Evolutionary conservation across 2,329 filamentous ascomycete genomes (phyloP), one percentile per base, ranked within the genome.

Genomic region (Cordyceps militaris): DNA sequence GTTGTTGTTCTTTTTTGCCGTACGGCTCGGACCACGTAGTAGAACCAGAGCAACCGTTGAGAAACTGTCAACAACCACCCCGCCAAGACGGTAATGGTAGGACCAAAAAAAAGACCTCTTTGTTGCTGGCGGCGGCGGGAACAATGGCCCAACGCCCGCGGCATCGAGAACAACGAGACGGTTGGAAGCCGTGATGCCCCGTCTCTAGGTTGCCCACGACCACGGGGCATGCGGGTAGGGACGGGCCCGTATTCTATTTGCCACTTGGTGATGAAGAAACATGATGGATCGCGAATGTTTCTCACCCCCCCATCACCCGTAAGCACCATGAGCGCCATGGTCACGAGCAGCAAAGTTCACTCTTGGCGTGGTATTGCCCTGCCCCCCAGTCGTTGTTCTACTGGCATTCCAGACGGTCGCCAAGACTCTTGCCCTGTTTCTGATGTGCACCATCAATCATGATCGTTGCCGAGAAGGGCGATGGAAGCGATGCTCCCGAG

Each of bases 281-380:
- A n/a, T n/a, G n/a, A n/a, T n/a, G n/a, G n/a, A n/a, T n/a, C n/a
- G n/a, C n/a, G n/a, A n/a, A n/a, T n/a, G n/a, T n/a, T n/a, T n/a
- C n/a, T n/a, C n/a, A n/a, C n/a, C n/a, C n/a, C n/a, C n/a, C n/a
- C n/a, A n/a, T n/a, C n/a, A n/a, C n/a, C n/a, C 7, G 13, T 36
- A 4, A 34, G 32, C 32, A 34, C 36, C 49, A n/a, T 11, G 40
- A 30, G 30, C 42, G 43, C 42, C 13, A 48, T 56, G 52, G 32
- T 56, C 43, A 56, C 43, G 30, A 38, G 43, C 16, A 47, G 42
- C 24, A 56, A 56, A 43, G 47, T 38, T 47, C 43, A 48, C 30
- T 16, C 30, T 26, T n/a, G 19, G 38, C 21, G 52, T 55, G 21
- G 19, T 55, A 36, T 38, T 40, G 23, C 43, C 14, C 42, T 9